Conservation (phyloP, 176 grass and related monocot genomes). For the Panicum miliaceum region DNA sequence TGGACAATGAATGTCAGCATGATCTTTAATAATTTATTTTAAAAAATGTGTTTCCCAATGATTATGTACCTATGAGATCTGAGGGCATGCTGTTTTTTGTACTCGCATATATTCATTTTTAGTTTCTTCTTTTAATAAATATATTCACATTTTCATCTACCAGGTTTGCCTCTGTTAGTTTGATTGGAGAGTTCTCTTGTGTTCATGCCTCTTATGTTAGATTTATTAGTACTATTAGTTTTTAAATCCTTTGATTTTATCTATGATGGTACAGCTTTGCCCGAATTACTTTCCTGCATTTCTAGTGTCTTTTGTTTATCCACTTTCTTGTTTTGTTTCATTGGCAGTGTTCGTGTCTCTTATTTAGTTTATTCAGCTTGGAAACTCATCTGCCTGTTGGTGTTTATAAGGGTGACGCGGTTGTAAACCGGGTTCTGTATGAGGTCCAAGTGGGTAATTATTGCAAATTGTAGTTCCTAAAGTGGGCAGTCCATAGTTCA, state of each 20-base stretch:
- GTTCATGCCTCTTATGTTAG: no score
- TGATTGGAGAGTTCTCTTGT: background rate
- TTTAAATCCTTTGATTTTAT: background rate
- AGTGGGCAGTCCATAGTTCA: background rate
- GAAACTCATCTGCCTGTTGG: no score
- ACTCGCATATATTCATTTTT: constrained; percentile 18
- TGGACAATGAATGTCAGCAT: background rate
- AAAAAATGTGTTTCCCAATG: constrained; percentile 25
- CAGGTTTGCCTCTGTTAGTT: background rate
- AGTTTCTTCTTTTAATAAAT: background rate
- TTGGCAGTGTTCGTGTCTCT: no score
- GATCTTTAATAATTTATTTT: background rate
- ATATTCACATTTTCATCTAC: constrained; percentile 15
- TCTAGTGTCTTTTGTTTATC: no score
- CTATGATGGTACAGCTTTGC: no score
- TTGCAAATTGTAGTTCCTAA: no score
- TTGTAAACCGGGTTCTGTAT: no score
- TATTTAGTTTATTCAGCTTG: no score
- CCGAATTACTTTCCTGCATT: background rate
- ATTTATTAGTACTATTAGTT: no score
- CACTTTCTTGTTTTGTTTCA: no score
- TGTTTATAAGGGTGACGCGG: no score
- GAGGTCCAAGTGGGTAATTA: no score
- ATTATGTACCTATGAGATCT: background rate
- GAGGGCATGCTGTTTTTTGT: constrained; percentile 31